Evolutionary conservation across 2,329 filamentous ascomycete species (phyloP).

Genomic region (Penicillium griseofulvum): DNA sequence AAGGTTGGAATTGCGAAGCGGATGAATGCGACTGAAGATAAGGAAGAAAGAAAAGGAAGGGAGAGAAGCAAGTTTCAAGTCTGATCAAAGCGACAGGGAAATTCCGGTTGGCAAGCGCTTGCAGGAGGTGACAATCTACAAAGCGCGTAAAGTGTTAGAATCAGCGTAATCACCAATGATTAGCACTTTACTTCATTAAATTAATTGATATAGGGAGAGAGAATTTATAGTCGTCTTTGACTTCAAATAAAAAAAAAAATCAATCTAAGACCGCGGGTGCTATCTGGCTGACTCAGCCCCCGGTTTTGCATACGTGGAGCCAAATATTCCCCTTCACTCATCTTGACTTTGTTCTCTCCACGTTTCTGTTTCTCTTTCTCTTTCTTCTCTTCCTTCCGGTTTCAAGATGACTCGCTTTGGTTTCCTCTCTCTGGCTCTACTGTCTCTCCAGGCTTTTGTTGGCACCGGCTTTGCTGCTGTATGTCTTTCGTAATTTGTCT

Average conservation of each 20-base stretch:
- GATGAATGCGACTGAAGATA: conserved; percentile 7
- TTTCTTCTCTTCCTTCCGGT: conserved; percentile 10
- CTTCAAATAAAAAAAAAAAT: conserved; percentile 11
- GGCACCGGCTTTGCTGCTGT: conserved; percentile 62
- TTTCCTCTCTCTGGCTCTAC: conserved; percentile 67
- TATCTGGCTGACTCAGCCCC: conserved; percentile 24
- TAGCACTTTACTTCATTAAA: conserved; percentile 4
- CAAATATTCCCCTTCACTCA: conserved; percentile 19
- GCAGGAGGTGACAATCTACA: conserved; percentile 14
- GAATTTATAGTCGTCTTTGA: conserved; percentile 1
- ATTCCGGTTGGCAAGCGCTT: conserved; percentile 15
- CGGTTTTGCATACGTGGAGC: conserved; percentile 29
- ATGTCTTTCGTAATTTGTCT: conserved; percentile 38
- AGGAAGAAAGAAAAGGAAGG: conserved; percentile 8
- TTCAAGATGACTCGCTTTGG: conserved; percentile 69
- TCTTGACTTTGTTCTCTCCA: not conserved
- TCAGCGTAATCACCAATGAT: not conserved
- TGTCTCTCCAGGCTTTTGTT: conserved; percentile 67
- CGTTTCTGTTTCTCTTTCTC: not conserved
- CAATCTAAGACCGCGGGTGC: conserved; percentile 6
- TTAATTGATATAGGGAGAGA: conserved; percentile 3
- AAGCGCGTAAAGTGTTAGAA: conserved; percentile 10
- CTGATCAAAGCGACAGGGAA: conserved; percentile 7
- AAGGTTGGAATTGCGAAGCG: not conserved
- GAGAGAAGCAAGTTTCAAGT: conserved; percentile 6